Base-by-base conservation (phyloP, 1,284 basidiomycete genomes). In the Anthracocystis walkeri region DNA sequence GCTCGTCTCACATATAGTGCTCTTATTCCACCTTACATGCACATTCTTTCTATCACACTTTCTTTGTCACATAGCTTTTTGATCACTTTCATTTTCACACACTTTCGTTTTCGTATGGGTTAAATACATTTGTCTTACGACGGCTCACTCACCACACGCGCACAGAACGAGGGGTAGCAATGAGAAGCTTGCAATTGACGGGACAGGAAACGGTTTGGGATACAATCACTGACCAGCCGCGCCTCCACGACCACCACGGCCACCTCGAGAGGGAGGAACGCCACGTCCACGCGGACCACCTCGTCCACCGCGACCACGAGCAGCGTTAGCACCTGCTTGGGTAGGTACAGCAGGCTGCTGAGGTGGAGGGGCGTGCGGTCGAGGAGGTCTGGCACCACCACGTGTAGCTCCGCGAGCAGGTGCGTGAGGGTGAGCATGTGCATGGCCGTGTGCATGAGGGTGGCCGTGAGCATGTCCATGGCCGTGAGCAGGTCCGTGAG, bases 231-330 rank as follows among this genome's bases (percentile, higher is more conserved):
- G 68, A 14, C 49, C 55, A 29, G 63, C 59, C 11, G 63, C 63
- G n/a, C 69, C 64, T 8, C 50, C 58, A 29, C 58, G 49, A 10
- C 48, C 55, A 27, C 46, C 46, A 8, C 46, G 46, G 14, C 16
- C 46, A 1, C 35, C 35, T 38, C 35, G 35, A 38, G 35, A 38
- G 35, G 35, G 35, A 38, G 35, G 35, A 16, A 40, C 54, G 18
- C 66, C 60, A 42, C 60, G 55, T 38, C 56, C 66, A 48, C 58
- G 51, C 6, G 27, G 42, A 52, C 64, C 64, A 20, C 70, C 65
- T 38, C 64, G 60, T 33, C 67, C 66, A 42, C 67, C 62, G 18
- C 67, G 67, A 25, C 67, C 62, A 23, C 67, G 67, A 31, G 52
- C 21, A 33, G 33, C 61, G 5, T 70, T 49, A 7, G 45, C 51